These are phyloP conservation scores for Filosporella fistucella DNA, from an alignment of 495 filamentous ascomycete species.

Conservation along the genomic window DNA sequence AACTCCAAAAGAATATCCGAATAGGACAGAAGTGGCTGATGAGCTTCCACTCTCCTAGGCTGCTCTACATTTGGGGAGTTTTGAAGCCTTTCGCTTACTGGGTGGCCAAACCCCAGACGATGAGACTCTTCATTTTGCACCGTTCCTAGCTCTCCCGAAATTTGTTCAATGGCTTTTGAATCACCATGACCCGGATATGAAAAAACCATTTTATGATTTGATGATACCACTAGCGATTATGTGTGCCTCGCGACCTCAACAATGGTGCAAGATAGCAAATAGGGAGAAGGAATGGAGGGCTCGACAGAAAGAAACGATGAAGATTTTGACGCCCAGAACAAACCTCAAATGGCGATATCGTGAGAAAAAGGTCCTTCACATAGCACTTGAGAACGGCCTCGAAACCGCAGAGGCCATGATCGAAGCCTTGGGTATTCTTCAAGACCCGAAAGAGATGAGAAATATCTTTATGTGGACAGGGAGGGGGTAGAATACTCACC, in stretches of 20 bases:
- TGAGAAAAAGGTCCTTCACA: slow-evolving; percentile 5
- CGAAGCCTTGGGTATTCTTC: slow-evolving; percentile 5
- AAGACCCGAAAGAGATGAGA: slow-evolving; percentile 7
- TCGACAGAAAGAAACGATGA: slow-evolving; percentile 3
- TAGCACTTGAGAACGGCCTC: slow-evolving; percentile 2
- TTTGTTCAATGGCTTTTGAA: slow-evolving; percentile 8
- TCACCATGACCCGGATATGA: slow-evolving; percentile 2
- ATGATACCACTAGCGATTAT: slow-evolving; percentile 9
- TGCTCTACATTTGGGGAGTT: slow-evolving; percentile 6
- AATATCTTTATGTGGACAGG: slow-evolving; percentile 8
- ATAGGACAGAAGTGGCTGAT: not conserved
- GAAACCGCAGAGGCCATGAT: slow-evolving; percentile 4
- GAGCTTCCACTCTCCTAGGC: slow-evolving; percentile 5
- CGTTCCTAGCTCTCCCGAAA: slow-evolving; percentile 6
- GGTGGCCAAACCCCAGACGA: slow-evolving; percentile 1
- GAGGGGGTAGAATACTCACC: slow-evolving; percentile 8
- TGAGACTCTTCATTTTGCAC: slow-evolving; percentile 8
- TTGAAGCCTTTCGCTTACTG: slow-evolving; percentile 6
- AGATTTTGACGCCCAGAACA: slow-evolving; percentile 3
- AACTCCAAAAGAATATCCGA: slow-evolving; percentile 1
- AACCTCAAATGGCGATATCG: not conserved
- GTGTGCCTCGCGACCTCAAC: slow-evolving; percentile 1
- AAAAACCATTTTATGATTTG: slow-evolving; percentile 1
- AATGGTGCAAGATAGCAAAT: slow-evolving; percentile 9
- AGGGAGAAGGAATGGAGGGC: slow-evolving; percentile 1